phyloP scores from a whole-genome alignment of 129 eudicot species.

The Flaveria bidentis region DNA sequence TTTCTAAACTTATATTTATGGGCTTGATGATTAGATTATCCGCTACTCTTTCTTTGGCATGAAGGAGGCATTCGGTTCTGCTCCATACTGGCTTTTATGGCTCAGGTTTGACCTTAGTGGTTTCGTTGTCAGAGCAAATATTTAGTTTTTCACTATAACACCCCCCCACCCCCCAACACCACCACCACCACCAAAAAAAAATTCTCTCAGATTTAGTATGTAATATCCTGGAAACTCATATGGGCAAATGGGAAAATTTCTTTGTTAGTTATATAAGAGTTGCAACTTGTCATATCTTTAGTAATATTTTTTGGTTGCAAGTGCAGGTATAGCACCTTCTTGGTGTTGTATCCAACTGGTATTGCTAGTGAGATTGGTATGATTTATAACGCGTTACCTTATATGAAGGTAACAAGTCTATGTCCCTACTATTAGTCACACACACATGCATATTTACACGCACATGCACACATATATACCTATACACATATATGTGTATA shows the following conservation, averaged over 20 bases:
- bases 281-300: conserved; percentile 9
- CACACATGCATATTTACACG: background rate
- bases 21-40: conserved; percentile 47
- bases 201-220: background rate
- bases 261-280: conserved; percentile 3
- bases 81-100: conserved; percentile 91
- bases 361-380: conserved; percentile 86
- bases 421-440: background rate
- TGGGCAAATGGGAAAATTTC: background rate
- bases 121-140: conserved; percentile 1
- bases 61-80: conserved; percentile 81
- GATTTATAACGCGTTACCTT: conserved; percentile 67
- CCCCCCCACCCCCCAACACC: background rate
- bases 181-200: too few relatives aligned
- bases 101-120: conserved; percentile 56
- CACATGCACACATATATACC: too few relatives aligned
- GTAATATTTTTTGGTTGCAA: conserved; percentile 3
- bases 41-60: conserved; percentile 92
- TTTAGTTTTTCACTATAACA: background rate
- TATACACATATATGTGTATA: too few relatives aligned
- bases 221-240: background rate
- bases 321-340: conserved; percentile 89
- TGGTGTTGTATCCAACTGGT: conserved; percentile 84
- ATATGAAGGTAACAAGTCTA: conserved; percentile 59
- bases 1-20: conserved; percentile 8